Percentiles rank a stretch among this genome's conserved stretches.
Evolutionary conservation across 2,329 filamentous ascomycete genomes (phyloP).

Genomic region (Coniochaeta prunicola): DNA sequence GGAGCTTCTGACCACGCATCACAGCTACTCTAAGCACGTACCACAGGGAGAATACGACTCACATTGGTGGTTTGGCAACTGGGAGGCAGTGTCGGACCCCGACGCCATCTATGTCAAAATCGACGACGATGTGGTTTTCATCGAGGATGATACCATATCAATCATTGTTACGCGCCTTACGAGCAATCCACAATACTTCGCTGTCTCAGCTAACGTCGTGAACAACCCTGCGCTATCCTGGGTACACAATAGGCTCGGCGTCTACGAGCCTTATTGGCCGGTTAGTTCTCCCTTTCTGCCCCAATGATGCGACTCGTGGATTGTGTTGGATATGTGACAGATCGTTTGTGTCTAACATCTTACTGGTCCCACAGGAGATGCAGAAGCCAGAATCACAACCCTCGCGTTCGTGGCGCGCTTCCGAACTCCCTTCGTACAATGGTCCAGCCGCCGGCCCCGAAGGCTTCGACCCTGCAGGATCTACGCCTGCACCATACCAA

Average conservation of each 20-base stretch:
- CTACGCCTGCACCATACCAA: conserved; percentile 25
- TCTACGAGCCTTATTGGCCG: conserved; percentile 45
- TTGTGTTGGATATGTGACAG: no score
- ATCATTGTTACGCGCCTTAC: conserved; percentile 45
- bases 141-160: conserved; percentile 35
- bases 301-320: no score
- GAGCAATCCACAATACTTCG: conserved; percentile 39
- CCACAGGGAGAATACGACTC: conserved; percentile 22
- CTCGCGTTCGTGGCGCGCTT: conserved; percentile 30
- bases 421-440: conserved; percentile 26
- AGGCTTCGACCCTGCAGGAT: conserved; percentile 20
- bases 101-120: conserved; percentile 34
- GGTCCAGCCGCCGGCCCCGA: conserved; percentile 15
- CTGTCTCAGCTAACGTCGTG: conserved; percentile 48
- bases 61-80: conserved; percentile 23
- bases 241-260: conserved; percentile 46
- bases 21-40: conserved; percentile 28
- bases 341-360: no score
- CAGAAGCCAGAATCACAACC: conserved; percentile 15
- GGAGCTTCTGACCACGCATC: conserved; percentile 25
- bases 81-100: conserved; percentile 20
- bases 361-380: conserved; percentile 20
- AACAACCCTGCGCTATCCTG: conserved; percentile 47
- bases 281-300: conserved; percentile 13
- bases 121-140: conserved; percentile 35